Evolutionary conservation across 176 grass and related monocot species (phyloP).

Genomic region (Triticum timopheevii): DNA sequence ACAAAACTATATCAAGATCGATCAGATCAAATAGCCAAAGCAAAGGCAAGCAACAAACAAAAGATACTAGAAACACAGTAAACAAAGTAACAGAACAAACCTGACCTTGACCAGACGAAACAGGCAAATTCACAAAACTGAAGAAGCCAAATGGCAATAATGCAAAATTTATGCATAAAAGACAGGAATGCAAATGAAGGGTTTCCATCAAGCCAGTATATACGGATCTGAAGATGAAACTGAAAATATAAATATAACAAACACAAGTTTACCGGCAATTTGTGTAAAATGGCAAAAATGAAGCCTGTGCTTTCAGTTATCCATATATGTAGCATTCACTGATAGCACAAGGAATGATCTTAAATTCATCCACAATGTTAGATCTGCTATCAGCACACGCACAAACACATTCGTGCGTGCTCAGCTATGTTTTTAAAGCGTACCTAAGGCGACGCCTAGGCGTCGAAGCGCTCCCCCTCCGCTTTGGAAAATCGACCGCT

Average conservation of each 20-base stretch:
- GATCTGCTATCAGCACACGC: neutral
- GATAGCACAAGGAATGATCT: neutral
- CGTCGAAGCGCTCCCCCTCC: no score
- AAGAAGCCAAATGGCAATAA: neutral
- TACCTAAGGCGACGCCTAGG: no score
- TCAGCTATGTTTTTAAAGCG: no score
- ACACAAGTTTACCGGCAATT: neutral
- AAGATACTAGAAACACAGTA: neutral
- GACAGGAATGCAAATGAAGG: neutral
- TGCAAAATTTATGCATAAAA: neutral
- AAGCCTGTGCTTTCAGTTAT: slow-evolving; percentile 4
- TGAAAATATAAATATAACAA: slow-evolving; percentile 1
- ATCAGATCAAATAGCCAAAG: neutral
- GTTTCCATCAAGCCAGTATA: neutral
- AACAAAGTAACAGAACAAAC: neutral
- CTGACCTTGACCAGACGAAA: neutral
- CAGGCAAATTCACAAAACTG: neutral
- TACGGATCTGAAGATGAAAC: neutral
- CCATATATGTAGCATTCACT: neutral
- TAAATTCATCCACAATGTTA: neutral
- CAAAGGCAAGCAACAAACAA: neutral
- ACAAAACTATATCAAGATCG: neutral
- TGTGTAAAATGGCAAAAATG: neutral
- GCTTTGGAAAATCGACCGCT: no score
- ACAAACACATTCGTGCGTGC: neutral